Percentiles rank a stretch among this genome's conserved stretches.
Conservation (phyloP, 108 stramenopile genomes). For the Skeletonema marinoi region DNA sequence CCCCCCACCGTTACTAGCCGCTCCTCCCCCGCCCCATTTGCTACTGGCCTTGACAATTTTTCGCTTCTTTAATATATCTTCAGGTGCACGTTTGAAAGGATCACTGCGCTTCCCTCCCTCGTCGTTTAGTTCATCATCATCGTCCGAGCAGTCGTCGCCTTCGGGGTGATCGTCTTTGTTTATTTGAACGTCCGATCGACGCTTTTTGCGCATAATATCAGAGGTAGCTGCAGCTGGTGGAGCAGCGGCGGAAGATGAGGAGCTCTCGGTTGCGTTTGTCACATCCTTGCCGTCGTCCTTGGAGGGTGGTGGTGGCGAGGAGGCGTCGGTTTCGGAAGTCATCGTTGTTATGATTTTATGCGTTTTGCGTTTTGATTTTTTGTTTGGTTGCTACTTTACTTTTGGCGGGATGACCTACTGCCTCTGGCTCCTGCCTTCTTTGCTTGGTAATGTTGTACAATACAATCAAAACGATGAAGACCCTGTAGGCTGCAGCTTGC, state of each 20-base stretch:
- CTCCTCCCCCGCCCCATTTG: conserved; percentile 22
- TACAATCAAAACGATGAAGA: too few species aligned
- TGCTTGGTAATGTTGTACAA: too few species aligned
- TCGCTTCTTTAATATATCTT: conserved; percentile 27
- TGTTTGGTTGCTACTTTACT: too few species aligned
- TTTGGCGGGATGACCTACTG: too few species aligned
- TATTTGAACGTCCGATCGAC: conserved; percentile 36
- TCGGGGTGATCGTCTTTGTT: conserved; percentile 35
- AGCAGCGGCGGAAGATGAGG: not conserved
- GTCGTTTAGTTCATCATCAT: conserved; percentile 38
- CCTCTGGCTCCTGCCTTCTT: too few species aligned
- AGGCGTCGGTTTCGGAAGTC: not conserved
- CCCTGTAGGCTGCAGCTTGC: too few species aligned
- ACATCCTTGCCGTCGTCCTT: not conserved
- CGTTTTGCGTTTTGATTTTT: too few species aligned
- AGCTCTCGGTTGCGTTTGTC: not conserved
- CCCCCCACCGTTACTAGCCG: not conserved
- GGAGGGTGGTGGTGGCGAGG: not conserved
- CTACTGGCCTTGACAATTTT: conserved; percentile 35
- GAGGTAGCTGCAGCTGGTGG: not conserved
- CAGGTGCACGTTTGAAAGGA: conserved; percentile 40
- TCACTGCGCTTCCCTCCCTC: conserved; percentile 41
- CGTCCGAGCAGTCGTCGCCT: conserved; percentile 6
- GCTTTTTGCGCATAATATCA: conserved; percentile 16
- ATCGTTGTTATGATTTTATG: not conserved